phyloP scores from a whole-genome alignment of 768 basidiomycete species.

The Tubosaeta sp. region DNA sequence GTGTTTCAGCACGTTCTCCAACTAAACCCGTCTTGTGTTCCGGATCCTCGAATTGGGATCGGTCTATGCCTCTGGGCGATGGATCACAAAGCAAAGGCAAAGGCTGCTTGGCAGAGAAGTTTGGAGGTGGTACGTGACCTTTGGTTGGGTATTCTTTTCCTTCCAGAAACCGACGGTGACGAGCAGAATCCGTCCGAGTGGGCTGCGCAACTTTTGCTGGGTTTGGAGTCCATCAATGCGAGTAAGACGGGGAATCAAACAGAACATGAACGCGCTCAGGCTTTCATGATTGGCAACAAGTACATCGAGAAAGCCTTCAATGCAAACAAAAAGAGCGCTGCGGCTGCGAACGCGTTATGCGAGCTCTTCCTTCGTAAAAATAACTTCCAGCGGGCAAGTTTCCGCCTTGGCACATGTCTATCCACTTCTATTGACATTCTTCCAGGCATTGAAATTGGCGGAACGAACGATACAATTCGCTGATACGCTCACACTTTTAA shows the following conservation, averaged over 20 bases:
- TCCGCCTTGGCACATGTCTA: background rate
- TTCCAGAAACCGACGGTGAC: background rate
- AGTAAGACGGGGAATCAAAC: slow-evolving; percentile 67
- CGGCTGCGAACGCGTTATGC: slow-evolving; percentile 80
- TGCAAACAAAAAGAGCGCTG: slow-evolving; percentile 63
- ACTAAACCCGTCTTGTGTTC: slow-evolving; percentile 72
- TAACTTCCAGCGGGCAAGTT: slow-evolving; percentile 52
- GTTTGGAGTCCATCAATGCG: slow-evolving; percentile 80
- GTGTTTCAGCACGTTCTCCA: slow-evolving; percentile 82
- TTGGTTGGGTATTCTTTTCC: background rate
- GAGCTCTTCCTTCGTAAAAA: slow-evolving; percentile 75
- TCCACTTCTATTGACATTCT: background rate
- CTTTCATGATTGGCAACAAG: slow-evolving; percentile 63
- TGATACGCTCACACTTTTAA: slow-evolving; percentile 78
- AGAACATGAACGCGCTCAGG: slow-evolving; percentile 58
- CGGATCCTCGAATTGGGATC: slow-evolving; percentile 94
- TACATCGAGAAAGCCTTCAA: slow-evolving; percentile 78
- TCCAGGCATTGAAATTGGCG: slow-evolving; percentile 83
- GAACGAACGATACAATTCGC: slow-evolving; percentile 94
- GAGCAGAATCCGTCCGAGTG: slow-evolving; percentile 71
- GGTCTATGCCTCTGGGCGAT: slow-evolving; percentile 92
- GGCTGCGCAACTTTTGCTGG: slow-evolving; percentile 78
- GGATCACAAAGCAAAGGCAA: slow-evolving; percentile 77
- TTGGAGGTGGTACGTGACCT: slow-evolving; percentile 68
- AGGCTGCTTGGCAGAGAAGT: slow-evolving; percentile 87